phyloP scores from a whole-genome alignment of 106 monocot genomes.

The Dendrobium chrysotoxum region DNA sequence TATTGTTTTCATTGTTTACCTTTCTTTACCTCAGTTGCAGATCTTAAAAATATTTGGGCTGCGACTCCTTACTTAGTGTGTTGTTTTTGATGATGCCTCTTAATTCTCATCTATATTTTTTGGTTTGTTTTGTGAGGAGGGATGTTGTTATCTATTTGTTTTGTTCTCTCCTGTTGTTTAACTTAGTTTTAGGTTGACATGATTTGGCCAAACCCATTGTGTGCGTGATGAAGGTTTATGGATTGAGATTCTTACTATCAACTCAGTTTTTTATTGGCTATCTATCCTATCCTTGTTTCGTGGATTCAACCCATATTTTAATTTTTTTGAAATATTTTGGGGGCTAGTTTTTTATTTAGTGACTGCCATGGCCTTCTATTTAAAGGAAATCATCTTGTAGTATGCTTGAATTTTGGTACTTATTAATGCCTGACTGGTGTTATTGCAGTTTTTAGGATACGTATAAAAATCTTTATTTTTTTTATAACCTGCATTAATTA shows the following conservation, averaged over 20 bases:
- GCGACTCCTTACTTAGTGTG: neutral
- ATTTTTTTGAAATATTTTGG: no score
- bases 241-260: neutral
- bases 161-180: neutral
- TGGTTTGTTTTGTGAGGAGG: neutral
- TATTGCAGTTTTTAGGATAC: neutral
- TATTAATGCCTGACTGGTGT: neutral
- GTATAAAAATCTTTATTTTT: neutral
- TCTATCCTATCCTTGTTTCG: no score
- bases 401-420: neutral
- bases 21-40: neutral
- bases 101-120: neutral
- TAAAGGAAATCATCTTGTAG: no score
- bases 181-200: neutral
- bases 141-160: neutral
- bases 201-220: neutral
- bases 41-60: neutral
- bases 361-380: no score
- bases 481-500: neutral
- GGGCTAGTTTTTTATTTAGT: no score
- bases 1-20: constrained; percentile 3
- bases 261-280: no score
- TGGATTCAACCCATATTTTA: no score
- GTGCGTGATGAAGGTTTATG: neutral
- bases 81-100: neutral